Evolutionary conservation across 768 basidiomycete species (phyloP).

Genomic region (Kwoniella mangroviensis): DNA sequence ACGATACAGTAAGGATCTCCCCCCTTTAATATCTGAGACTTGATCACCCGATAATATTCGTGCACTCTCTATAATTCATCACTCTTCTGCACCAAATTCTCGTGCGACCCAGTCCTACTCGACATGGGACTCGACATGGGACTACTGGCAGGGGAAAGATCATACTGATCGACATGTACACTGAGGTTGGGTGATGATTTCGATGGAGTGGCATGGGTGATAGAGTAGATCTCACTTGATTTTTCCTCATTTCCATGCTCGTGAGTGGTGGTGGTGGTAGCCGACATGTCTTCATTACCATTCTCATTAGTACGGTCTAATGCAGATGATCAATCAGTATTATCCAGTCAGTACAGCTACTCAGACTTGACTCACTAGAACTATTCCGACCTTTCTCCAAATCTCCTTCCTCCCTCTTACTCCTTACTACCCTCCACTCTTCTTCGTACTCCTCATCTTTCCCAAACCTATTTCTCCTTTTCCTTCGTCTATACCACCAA

Average conservation of each 20-base stretch:
- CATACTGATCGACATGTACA: not conserved
- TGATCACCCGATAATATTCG: not conserved
- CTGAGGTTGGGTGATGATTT: not conserved
- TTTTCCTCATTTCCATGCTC: too few relatives aligned
- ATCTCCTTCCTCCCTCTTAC: not conserved
- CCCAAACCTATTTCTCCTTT: conserved; percentile 9
- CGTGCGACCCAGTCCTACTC: conserved; percentile 6
- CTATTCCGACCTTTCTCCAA: not conserved
- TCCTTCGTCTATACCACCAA: conserved; percentile 12
- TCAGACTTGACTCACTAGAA: not conserved
- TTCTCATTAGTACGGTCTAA: too few relatives aligned
- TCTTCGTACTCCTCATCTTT: conserved; percentile 1
- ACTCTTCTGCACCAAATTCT: not conserved
- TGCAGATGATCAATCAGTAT: too few relatives aligned
- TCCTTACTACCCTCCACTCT: not conserved
- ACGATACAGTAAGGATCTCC: too few relatives aligned
- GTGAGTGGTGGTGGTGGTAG: too few relatives aligned
- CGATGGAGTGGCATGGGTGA: not conserved
- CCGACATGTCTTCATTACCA: too few relatives aligned
- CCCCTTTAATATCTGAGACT: too few relatives aligned
- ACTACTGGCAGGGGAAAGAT: not conserved
- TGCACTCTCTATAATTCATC: not conserved
- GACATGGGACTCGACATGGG: conserved; percentile 4
- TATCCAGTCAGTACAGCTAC: not conserved
- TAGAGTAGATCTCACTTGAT: not conserved